These are phyloP conservation scores for Gynostemma pentaphyllum DNA, from an alignment of 306 rosid genomes.

Conservation along the genomic window DNA sequence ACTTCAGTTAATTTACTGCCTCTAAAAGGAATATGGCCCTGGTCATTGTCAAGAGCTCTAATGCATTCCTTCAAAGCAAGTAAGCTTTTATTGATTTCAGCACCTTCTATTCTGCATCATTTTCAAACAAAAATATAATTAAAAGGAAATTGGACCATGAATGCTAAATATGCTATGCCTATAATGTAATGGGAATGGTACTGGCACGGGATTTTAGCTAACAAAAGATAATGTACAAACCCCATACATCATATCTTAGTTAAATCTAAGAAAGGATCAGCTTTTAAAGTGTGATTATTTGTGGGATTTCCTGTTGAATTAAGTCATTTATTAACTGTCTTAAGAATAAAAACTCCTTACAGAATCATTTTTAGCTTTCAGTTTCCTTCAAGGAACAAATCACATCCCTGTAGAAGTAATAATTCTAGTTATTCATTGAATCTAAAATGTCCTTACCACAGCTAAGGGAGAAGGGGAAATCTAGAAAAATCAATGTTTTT, in stretches of 20 bases:
- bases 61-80: conserved; percentile 97
- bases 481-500: not conserved
- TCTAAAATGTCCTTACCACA: not conserved
- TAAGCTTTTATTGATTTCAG: conserved; percentile 98
- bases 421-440: not conserved
- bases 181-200: not conserved
- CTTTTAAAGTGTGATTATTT: not conserved
- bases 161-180: not conserved
- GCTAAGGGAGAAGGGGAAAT: not conserved
- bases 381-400: not conserved
- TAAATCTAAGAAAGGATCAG: not conserved
- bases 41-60: conserved; percentile 98
- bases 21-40: conserved; percentile 97
- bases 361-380: not conserved
- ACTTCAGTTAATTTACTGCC: conserved; percentile 98
- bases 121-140: conserved; percentile 13
- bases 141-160: conserved; percentile 13
- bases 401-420: not conserved
- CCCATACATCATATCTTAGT: not conserved
- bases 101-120: conserved; percentile 94
- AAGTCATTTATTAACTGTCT: not conserved
- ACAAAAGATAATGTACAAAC: not conserved
- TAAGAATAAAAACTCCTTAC: not conserved
- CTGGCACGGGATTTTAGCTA: not conserved
- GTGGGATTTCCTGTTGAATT: not conserved